Conservation (phyloP, 345 rosid species). For the Camelina laxa region DNA sequence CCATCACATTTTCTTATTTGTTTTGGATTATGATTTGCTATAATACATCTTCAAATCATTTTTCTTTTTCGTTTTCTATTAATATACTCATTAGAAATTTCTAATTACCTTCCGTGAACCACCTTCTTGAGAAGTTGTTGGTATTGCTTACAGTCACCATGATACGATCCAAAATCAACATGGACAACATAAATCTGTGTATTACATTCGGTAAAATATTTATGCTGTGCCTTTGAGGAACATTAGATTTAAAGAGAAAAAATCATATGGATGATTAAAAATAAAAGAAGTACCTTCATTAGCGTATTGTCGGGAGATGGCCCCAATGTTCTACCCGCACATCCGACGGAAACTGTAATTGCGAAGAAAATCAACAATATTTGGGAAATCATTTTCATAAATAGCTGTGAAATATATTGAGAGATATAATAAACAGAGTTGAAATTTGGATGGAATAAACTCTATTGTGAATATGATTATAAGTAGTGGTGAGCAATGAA, state of each 20-base stretch:
- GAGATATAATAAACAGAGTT: background rate
- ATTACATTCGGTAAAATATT: background rate
- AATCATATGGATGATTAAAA: background rate
- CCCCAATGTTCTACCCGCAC: constrained; percentile 22
- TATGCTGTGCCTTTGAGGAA: background rate
- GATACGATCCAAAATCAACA: constrained; percentile 21
- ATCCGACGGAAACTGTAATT: background rate
- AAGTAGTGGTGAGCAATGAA: constrained; percentile 1
- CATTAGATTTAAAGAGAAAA: background rate
- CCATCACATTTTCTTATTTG: background rate
- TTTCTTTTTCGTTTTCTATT: background rate
- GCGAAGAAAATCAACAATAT: constrained; percentile 13
- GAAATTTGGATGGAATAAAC: background rate
- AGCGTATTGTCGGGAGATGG: background rate
- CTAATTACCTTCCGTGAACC: constrained; percentile 15
- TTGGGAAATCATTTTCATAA: constrained; percentile 22
- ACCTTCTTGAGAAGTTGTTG: constrained; percentile 23
- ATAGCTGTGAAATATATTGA: background rate
- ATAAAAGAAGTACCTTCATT: background rate
- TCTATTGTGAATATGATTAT: background rate
- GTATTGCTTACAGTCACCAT: constrained; percentile 31
- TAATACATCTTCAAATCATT: background rate
- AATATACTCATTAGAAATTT: background rate
- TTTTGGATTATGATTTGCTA: background rate
- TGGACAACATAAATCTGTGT: constrained; percentile 25